phyloP scores from a whole-genome alignment of 1,139 yeast genomes.

The Saccharomyces uvarum region DNA sequence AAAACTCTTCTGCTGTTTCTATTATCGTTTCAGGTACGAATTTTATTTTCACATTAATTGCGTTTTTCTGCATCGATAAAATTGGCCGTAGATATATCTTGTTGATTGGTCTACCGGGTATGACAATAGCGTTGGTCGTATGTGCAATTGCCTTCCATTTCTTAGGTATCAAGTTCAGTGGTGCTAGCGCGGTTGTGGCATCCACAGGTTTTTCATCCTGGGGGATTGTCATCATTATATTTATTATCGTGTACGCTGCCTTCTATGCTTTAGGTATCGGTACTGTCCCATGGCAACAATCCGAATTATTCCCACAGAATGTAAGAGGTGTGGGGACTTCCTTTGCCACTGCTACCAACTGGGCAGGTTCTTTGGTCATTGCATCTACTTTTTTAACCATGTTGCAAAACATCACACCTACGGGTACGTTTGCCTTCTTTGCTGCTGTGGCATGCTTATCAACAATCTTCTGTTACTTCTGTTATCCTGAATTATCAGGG shows the following conservation, averaged over 20 bases:
- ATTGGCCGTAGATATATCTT: conserved; percentile 81
- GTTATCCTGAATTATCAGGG: conserved; percentile 88
- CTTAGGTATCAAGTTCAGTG: conserved; percentile 51
- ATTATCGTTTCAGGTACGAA: conserved; percentile 88
- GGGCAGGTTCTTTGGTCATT: conserved; percentile 90
- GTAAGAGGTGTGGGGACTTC: conserved; percentile 91
- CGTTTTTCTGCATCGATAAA: conserved; percentile 74
- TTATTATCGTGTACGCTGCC: conserved; percentile 82
- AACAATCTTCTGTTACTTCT: conserved; percentile 64
- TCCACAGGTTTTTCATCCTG: conserved; percentile 57
- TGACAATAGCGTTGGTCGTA: conserved; percentile 66
- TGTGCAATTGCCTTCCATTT: conserved; percentile 88
- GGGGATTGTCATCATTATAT: conserved; percentile 79
- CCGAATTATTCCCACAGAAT: conserved; percentile 85
- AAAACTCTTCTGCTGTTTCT: conserved; percentile 86
- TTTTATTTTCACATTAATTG: conserved; percentile 74
- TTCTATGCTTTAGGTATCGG: conserved; percentile 92
- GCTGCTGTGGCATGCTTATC: conserved; percentile 74
- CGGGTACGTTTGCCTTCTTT: conserved; percentile 87
- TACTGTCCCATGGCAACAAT: conserved; percentile 97
- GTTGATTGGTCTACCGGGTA: conserved; percentile 67
- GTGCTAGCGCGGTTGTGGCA: conserved; percentile 37
- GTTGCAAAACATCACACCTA: conserved; percentile 87
- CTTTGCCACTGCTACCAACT: conserved; percentile 86
- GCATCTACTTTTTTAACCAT: conserved; percentile 89